Evolutionary conservation across 495 filamentous ascomycete species (phyloP), one percentile per base, ranked within the genome.

Genomic region (Aspergillus haitiensis): DNA sequence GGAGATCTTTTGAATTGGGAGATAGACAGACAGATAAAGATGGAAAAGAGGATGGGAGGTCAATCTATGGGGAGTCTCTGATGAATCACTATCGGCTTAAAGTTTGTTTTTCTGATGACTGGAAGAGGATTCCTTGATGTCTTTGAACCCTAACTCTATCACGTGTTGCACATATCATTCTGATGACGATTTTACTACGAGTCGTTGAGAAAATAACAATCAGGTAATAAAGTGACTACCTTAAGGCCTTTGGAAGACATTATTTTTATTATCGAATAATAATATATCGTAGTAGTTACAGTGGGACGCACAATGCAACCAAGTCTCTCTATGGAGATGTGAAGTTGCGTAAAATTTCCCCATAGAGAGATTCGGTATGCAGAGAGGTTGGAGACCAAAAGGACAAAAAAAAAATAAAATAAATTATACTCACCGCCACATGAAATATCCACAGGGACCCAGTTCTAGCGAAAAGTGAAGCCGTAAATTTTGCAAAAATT

Each of bases 341-440:
- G 39, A 11, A 42, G 39, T 5, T 13, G 15, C 39, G 15, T 11
- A 9, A 11, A 42, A 42, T 5, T 42, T 42, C 39, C 15, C 39
- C 39, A 42, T 27, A 27, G 21, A 27, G 39, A 42, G 39, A 42
- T 42, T 15, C 9, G 5, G 39, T 5, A 42, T 42, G 39, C 5
- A 47, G 44, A 47, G 15, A 21, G 44, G 16, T 7, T 18, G n/a
- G 37, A 40, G n/a, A 6, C 10, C 37, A 40, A 40, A n/a, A n/a
- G n/a, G 37, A 8, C 5, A n/a, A 10, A n/a, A n/a, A 40, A 40
- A 40, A 47, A 47, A 46, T 21, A 54, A n/a, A n/a, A n/a, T n/a
- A n/a, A n/a, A 54, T 57, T 62, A 54, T 57, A 13, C 49, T 62
- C 60, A 62, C 60, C 60, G 60, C 54, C 49, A 62, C 49, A 40